Base-by-base conservation (phyloP, 805 yeast species). In the Clavispora vitiphila region DNA sequence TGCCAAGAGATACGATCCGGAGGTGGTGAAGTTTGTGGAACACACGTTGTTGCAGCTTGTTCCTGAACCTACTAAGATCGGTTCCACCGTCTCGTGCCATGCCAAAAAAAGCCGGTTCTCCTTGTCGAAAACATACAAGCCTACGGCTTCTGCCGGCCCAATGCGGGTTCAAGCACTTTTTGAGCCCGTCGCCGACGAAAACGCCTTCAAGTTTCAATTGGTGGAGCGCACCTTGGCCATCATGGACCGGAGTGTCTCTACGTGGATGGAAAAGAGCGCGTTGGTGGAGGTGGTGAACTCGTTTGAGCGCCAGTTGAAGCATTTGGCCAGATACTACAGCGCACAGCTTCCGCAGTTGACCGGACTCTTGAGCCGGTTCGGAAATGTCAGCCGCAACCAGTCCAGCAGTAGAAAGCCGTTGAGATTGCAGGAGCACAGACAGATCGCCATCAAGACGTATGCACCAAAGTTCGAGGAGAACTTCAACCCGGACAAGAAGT, bases 391-490 rank as follows among this genome's bases (percentile, higher is more conserved):
- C 36, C 43, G 40, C 15, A 67, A 72, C 47, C 41, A 54, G 35
- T 12, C 32, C 10, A 45, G 40, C 9, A 56, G 59, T 35, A 54
- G 67, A 35, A 67, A 60, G 43, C 96, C 97, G 43, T 74, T 93
- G 54, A 69, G 79, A 12, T 72, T 93, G 48, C 99, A 93, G 66
- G 67, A 77, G 7, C 97, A 90, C 68, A 79, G 77, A 56, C 88
- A 95, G 19, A 59, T 93, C 42, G 85, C 96, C 3, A 85, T 93
- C 56, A 82, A 89, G 31, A 77, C 96, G 2, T 77, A 76, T 55
- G 84, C 89, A 27, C 99, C 99, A 50, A 82, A 86, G 65, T 93
- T 84, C 61, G 97, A 91, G 66, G 98, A 88, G 57, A 88, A 89
- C 71, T 93, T 83, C 77, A 91, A 90, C 67, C 96, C 96, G 42